Base-by-base conservation (phyloP, 1,284 basidiomycete species). In the Ceratobasidium sp. region DNA sequence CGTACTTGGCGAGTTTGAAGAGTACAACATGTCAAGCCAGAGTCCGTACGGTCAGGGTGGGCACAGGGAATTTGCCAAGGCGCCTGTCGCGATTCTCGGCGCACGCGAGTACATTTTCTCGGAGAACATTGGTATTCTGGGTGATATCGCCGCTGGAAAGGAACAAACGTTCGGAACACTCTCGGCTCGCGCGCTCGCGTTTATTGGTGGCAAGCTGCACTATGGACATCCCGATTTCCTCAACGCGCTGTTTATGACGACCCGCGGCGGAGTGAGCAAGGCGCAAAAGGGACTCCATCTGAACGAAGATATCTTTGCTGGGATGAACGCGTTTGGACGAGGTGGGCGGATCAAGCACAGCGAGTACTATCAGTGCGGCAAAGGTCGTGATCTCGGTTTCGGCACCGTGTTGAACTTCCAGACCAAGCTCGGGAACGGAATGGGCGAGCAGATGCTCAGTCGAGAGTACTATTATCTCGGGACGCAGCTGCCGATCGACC, bases 61-160 rank as follows among this genome's bases (percentile, higher is more conserved):
- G 74, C 88, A 91, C 80, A 90, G 92, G 81, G 93, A 97, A 79
- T 96, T 96, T n/a, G n/a, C 86, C 89, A 88, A 90, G 79, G 84
- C 92, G 64, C 97, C 97, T 16, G 94, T 99, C 41, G 97, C 98
- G 24, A 99, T 99, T 79, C 92, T 99, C 76, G 98, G 97, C 83
- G 96, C 97, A 22, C 90, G 98, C 84, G 98, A 99, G 86, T 99
- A 99, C 84, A 98, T 99, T 83, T 99, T 99, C 86, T 99, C 98
- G 63, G 98, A 99, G 86, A 98, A 98, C 83, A 99, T 99, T 79
- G 97, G 97, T 89, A 96, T 99, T 79, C 88, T 99, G 61, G 97
- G 97, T 83, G 97, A 99, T 83, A 89, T 99, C 66, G 97, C 97
- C 66, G 97, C 97, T 77, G 96, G 97, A 41, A 99, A 99, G 86